These are phyloP conservation scores for Pseudogymnoascus sp. DNA, from an alignment of 2,329 filamentous ascomycete genomes.

Conservation along the genomic window DNA sequence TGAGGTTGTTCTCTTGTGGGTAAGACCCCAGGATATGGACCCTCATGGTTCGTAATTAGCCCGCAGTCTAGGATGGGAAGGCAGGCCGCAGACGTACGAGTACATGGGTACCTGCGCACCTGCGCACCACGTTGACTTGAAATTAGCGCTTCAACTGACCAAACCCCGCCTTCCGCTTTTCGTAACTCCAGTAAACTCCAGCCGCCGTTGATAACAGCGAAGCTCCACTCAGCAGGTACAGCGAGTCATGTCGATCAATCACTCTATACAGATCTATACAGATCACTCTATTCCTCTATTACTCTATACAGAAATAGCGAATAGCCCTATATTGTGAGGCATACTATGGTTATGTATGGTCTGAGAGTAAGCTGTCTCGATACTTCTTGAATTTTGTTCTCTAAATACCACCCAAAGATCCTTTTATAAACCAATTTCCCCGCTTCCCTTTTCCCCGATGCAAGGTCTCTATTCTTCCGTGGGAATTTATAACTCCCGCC, in stretches of 20 bases:
- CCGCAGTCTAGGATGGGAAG: not conserved
- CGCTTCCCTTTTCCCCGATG: not conserved
- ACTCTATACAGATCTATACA: too few relatives aligned
- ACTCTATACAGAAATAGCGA: too few relatives aligned
- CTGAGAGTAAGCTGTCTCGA: not conserved
- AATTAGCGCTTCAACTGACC: conserved; percentile 5
- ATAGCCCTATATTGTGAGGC: too few relatives aligned
- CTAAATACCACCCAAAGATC: not conserved
- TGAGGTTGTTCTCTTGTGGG: conserved; percentile 3
- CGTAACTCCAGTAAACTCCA: not conserved
- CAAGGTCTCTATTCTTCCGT: not conserved
- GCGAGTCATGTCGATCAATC: not conserved
- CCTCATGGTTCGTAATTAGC: conserved; percentile 7
- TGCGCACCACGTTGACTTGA: not conserved
- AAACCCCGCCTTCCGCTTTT: conserved; percentile 1
- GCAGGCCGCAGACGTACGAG: not conserved
- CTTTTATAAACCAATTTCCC: not conserved
- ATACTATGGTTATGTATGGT: not conserved
- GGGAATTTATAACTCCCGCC: not conserved
- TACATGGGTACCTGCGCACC: not conserved
- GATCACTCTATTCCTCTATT: too few relatives aligned
- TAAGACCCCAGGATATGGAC: conserved; percentile 2
- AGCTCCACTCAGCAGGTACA: not conserved
- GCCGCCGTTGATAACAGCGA: conserved; percentile 1
- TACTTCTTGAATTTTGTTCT: not conserved